Conservation (phyloP, 352 stramenopile genomes). For the Pythium rhizo-oryzae region DNA sequence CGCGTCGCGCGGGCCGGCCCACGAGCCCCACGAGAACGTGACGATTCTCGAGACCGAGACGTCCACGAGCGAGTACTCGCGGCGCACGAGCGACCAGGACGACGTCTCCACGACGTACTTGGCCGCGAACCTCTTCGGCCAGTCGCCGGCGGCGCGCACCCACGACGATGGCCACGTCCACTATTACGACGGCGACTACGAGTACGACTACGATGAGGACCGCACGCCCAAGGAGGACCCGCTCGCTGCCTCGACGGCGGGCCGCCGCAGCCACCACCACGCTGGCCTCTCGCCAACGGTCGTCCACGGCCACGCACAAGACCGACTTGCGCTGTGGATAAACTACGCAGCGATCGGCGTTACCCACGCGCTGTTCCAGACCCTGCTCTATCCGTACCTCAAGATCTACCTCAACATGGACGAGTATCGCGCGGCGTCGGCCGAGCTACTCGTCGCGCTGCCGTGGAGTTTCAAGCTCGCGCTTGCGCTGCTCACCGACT, state of each 20-base stretch:
- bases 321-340: conserved; percentile 48
- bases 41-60: conserved; percentile 40
- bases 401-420: conserved; percentile 79
- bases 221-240: conserved; percentile 29
- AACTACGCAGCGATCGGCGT: conserved; percentile 60
- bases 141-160: conserved; percentile 11
- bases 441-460: conserved; percentile 54
- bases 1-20: not conserved
- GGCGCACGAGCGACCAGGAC: conserved; percentile 23
- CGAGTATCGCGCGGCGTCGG: conserved; percentile 58
- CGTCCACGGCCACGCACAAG: conserved; percentile 32
- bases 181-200: conserved; percentile 16
- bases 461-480: conserved; percentile 65
- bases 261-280: not conserved
- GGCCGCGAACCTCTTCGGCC: conserved; percentile 21
- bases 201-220: conserved; percentile 27
- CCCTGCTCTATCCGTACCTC: conserved; percentile 65
- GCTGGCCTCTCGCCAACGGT: conserved; percentile 17
- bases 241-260: conserved; percentile 4
- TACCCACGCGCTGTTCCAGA: conserved; percentile 58
- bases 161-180: conserved; percentile 12
- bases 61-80: conserved; percentile 24
- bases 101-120: conserved; percentile 34
- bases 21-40: conserved; percentile 23
- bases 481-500: conserved; percentile 54